These are phyloP conservation scores for Mesembryanthemum crystallinum DNA, from an alignment of 148 eudicot species.

Conservation along the genomic window DNA sequence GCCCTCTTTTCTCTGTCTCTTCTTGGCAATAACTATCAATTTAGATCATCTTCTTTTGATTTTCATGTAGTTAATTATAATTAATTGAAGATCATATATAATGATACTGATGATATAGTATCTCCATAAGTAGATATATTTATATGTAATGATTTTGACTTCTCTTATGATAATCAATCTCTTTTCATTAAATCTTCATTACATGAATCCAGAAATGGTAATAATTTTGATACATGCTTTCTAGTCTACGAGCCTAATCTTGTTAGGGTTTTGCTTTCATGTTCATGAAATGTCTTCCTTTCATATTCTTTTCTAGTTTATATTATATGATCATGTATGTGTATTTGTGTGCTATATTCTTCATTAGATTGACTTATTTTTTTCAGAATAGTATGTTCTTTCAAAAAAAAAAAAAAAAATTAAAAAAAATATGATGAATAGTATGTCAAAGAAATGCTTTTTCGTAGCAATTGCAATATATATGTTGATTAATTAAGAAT, in stretches of 20 bases:
- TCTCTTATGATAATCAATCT: not conserved
- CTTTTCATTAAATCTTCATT: not conserved
- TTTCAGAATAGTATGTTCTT: no score
- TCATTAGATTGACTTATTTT: no score
- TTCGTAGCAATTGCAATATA: constrained; percentile 2
- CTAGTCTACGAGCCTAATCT: not conserved
- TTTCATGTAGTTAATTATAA: not conserved
- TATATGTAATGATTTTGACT: not conserved
- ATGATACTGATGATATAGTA: no score
- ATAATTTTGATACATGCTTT: no score
- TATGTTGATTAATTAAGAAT: constrained; percentile 26
- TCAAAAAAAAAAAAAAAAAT: no score
- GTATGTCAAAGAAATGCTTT: not conserved
- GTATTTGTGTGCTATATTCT: no score
- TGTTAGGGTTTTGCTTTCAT: not conserved
- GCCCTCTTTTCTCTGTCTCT: constrained; percentile 79
- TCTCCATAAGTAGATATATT: not conserved
- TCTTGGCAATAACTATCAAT: constrained; percentile 56
- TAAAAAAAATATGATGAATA: not conserved
- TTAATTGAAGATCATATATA: no score
- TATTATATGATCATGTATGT: no score
- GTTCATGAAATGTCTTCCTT: not conserved
- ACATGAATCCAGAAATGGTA: not conserved
- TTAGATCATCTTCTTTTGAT: not conserved
- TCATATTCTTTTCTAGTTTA: not conserved